phyloP scores from a whole-genome alignment of 75 land plant genomes.

The Sequoiadendron giganteum region DNA sequence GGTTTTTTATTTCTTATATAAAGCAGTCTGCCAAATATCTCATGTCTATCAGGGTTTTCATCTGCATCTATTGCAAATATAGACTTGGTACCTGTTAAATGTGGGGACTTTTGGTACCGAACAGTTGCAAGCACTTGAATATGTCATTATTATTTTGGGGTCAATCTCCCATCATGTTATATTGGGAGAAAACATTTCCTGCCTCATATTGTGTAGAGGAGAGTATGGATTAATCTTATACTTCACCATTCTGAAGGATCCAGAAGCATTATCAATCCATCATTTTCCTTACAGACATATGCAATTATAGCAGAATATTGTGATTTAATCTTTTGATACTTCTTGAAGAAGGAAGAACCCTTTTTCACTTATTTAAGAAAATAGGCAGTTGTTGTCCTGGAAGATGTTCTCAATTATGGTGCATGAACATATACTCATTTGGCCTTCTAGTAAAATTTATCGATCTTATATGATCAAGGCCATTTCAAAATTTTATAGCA shows the following conservation, averaged over 20 bases:
- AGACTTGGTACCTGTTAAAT: neutral
- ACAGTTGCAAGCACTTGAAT: neutral
- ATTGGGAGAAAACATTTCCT: neutral
- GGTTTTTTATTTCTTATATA: neutral
- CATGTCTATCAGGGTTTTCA: neutral
- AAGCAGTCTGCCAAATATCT: neutral
- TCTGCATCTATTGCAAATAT: neutral
- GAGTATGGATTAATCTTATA: neutral
- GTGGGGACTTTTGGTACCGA: neutral
- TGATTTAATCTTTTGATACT: neutral
- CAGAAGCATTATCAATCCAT: neutral
- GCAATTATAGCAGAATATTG: neutral
- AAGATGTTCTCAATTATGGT: neutral
- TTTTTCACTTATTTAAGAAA: neutral
- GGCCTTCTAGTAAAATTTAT: neutral
- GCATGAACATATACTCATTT: neutral
- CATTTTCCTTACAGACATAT: neutral
- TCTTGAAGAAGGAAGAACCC: neutral
- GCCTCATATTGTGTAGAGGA: neutral
- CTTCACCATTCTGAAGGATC: neutral
- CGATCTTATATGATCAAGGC: neutral
- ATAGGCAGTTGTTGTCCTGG: neutral
- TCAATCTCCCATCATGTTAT: neutral
- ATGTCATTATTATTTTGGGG: neutral
- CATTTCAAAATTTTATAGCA: neutral